Evolutionary conservation across 1,284 basidiomycete genomes (phyloP).

Genomic region (Sanghuangporus weigelae): DNA sequence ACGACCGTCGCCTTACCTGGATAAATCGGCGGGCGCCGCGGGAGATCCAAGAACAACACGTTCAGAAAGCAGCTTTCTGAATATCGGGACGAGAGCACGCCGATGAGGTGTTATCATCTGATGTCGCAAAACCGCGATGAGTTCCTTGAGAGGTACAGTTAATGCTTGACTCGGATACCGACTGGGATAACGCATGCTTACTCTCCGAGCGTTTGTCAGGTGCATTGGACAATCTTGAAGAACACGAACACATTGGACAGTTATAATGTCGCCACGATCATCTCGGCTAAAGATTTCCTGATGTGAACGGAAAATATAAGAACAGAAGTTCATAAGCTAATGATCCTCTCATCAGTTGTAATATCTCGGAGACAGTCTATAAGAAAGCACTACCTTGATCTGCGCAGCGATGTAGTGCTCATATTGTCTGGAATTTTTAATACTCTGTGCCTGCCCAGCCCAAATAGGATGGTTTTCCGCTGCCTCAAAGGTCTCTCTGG

Average conservation of each 20-base stretch:
- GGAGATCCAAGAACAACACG: conserved; percentile 87
- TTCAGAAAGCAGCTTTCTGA: conserved; percentile 92
- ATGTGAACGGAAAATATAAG: conserved; percentile 80
- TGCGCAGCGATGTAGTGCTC: conserved; percentile 90
- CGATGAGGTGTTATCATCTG: conserved; percentile 81
- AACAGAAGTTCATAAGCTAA: conserved; percentile 89
- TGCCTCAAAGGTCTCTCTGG: conserved; percentile 75
- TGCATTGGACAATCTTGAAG: conserved; percentile 93
- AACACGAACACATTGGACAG: conserved; percentile 79
- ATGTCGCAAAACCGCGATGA: conserved; percentile 92
- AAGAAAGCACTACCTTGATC: conserved; percentile 62
- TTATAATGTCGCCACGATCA: conserved; percentile 77
- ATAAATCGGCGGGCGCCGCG: conserved; percentile 75
- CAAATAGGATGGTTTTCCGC: conserved; percentile 65
- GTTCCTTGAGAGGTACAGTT: conserved; percentile 52
- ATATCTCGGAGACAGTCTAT: neutral
- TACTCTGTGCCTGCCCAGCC: conserved; percentile 78
- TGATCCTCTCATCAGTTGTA: neutral
- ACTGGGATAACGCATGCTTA: conserved; percentile 23
- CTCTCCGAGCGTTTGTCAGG: conserved; percentile 79
- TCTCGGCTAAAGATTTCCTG: conserved; percentile 57
- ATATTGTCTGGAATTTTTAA: conserved; percentile 78
- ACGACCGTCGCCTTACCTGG: conserved; percentile 49
- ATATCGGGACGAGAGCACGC: conserved; percentile 75
- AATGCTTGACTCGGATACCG: neutral